Evolutionary conservation across 345 rosid species (phyloP).

Genomic region (Abelmoschus esculentus): DNA sequence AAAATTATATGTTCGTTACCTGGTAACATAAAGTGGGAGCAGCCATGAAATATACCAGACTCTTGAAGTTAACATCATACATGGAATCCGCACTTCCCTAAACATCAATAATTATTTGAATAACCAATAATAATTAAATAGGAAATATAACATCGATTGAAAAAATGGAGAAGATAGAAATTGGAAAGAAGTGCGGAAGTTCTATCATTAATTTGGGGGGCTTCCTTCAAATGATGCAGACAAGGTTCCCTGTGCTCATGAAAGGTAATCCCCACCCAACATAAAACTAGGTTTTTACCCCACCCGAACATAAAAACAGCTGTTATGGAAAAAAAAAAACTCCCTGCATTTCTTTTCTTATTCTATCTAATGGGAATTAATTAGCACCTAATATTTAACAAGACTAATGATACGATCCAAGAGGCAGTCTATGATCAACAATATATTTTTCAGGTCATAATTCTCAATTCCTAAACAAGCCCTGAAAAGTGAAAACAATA

Average conservation of each 20-base stretch:
- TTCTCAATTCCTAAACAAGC: background rate
- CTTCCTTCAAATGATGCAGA: background rate
- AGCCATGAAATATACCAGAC: conserved; percentile 87
- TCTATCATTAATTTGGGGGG: conserved; percentile 10
- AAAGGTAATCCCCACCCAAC: background rate
- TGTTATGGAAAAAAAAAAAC: conserved; percentile 18
- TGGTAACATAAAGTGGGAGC: conserved; percentile 98
- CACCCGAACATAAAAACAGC: conserved; percentile 80
- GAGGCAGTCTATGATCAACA: background rate
- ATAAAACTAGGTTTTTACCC: background rate
- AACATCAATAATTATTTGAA: conserved; percentile 17
- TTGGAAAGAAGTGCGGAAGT: background rate
- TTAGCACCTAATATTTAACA: background rate
- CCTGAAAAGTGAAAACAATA: background rate
- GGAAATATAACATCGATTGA: background rate
- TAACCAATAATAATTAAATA: conserved; percentile 5
- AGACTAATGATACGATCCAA: background rate
- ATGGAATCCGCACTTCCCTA: conserved; percentile 45
- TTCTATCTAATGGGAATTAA: background rate
- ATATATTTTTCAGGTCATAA: background rate
- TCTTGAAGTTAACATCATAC: conserved; percentile 52
- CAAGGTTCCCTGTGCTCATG: background rate
- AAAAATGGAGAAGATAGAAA: background rate
- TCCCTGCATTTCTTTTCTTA: background rate
- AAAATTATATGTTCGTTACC: conserved; percentile 35